These are phyloP conservation scores for Nemania sp. DNA, from an alignment of 2,329 filamentous ascomycete species.

Conservation along the genomic window DNA sequence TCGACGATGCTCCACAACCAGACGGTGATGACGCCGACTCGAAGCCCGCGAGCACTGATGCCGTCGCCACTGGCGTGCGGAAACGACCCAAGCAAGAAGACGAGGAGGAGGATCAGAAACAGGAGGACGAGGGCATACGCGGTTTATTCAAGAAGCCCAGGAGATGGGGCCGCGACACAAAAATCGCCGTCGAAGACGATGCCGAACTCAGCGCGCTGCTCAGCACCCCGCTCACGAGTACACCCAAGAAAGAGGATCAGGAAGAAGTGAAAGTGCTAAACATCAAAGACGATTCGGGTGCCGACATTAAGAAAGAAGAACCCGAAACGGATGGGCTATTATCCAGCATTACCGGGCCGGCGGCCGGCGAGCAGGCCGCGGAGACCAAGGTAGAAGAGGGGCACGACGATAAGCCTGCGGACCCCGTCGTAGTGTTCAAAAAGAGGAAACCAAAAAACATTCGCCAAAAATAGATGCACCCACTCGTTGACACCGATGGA, in stretches of 20 bases:
- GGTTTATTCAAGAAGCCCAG: constrained; percentile 64
- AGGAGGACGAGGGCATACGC: constrained; percentile 63
- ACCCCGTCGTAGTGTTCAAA: constrained; percentile 71
- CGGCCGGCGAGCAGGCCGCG: constrained; percentile 3
- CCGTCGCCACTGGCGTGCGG: constrained; percentile 59
- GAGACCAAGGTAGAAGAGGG: constrained; percentile 39
- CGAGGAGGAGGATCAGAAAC: constrained; percentile 55
- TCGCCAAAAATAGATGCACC: constrained; percentile 57
- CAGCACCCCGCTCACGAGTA: constrained; percentile 42
- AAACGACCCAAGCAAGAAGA: constrained; percentile 53
- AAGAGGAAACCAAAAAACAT: constrained; percentile 74
- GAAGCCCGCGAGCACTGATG: constrained; percentile 49
- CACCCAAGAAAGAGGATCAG: constrained; percentile 38
- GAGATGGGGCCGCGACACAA: constrained; percentile 59
- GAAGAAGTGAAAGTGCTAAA: constrained; percentile 7
- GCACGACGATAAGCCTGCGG: constrained; percentile 31
- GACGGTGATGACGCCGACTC: constrained; percentile 46
- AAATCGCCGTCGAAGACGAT: constrained; percentile 53
- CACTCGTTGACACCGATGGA: too few relatives aligned
- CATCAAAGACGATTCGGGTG: constrained; percentile 35
- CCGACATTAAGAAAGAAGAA: constrained; percentile 50
- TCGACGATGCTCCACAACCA: constrained; percentile 48
- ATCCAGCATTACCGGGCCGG: constrained; percentile 1
- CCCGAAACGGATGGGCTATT: constrained; percentile 31
- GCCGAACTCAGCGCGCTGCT: constrained; percentile 67